phyloP scores from a whole-genome alignment of 31 red algal genomes.

The Porphyra umbilicalis region DNA sequence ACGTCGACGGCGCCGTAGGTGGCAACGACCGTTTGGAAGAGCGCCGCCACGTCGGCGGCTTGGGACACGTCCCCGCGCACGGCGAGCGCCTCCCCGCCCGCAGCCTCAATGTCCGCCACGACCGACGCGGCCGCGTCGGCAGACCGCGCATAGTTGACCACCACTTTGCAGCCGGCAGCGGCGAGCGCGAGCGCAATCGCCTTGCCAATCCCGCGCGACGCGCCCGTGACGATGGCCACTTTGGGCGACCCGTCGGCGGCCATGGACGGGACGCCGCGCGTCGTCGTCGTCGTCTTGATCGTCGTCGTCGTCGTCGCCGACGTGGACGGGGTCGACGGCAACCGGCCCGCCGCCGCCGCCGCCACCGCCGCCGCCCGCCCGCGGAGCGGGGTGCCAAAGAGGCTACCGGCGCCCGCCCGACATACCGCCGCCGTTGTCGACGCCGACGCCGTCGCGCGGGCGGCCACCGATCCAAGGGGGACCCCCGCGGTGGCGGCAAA shows the following conservation, averaged over 20 bases:
- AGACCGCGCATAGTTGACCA: slow-evolving; percentile 81
- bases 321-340: not conserved
- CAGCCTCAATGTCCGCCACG: slow-evolving; percentile 60
- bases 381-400: not conserved
- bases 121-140: slow-evolving; percentile 65
- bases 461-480: not conserved
- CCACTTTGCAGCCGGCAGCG: slow-evolving; percentile 71
- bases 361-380: too few relatives aligned
- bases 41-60: slow-evolving; percentile 37
- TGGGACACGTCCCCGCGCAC: slow-evolving; percentile 71
- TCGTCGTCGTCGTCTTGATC: not conserved
- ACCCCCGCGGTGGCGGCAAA: not conserved
- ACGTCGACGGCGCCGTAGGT: slow-evolving; percentile 73
- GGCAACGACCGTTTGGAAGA: slow-evolving; percentile 64
- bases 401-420: not conserved
- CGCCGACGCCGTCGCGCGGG: not conserved
- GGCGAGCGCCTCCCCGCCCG: slow-evolving; percentile 80
- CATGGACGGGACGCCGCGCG: slow-evolving; percentile 1
- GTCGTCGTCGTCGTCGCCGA: not conserved
- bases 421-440: not conserved
- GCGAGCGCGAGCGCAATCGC: slow-evolving; percentile 82
- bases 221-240: slow-evolving; percentile 84
- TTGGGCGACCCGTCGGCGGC: slow-evolving; percentile 29
- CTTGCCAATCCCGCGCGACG: slow-evolving; percentile 84
- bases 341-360: too few relatives aligned